A percentile compares a stretch with the other conserved stretches of the same genome.
phyloP scores from a whole-genome alignment of 2,329 filamentous ascomycete genomes.

The Atkinsonella texensis region DNA sequence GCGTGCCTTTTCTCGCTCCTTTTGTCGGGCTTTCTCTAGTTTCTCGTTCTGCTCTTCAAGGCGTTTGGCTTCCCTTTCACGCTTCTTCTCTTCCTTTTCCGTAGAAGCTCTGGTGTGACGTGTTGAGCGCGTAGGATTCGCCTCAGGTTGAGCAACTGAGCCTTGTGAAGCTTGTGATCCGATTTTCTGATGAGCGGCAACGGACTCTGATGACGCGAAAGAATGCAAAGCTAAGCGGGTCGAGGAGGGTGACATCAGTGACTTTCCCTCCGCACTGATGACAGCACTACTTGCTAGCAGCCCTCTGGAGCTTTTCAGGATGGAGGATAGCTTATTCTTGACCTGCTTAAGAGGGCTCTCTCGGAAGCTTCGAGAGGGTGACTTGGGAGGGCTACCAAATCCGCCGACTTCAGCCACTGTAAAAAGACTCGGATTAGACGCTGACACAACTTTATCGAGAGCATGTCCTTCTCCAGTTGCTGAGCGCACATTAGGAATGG shows the following conservation, averaged over 20 bases:
- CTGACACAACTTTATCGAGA: conserved; percentile 49
- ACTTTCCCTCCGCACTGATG: conserved; percentile 50
- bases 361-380: conserved; percentile 41
- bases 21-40: conserved; percentile 55
- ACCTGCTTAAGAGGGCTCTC: conserved; percentile 84
- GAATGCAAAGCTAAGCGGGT: conserved; percentile 31
- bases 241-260: conserved; percentile 41
- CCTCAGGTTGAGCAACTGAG: conserved; percentile 9
- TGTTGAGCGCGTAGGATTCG: conserved; percentile 31
- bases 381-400: conserved; percentile 41
- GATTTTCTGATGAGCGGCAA: conserved; percentile 19
- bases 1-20: conserved; percentile 57
- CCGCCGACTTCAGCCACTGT: conserved; percentile 32
- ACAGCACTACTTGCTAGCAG: conserved; percentile 68
- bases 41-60: conserved; percentile 49
- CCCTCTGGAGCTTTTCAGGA: conserved; percentile 76
- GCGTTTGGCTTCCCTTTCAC: conserved; percentile 51
- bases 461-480: conserved; percentile 13
- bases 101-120: conserved; percentile 45
- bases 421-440: conserved; percentile 41
- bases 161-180: conserved; percentile 12
- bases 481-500: conserved; percentile 24
- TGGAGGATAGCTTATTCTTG: conserved; percentile 84
- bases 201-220: conserved; percentile 36
- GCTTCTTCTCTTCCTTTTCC: conserved; percentile 53